phyloP scores from a whole-genome alignment of 108 stramenopile genomes.

The Asterionellopsis glacialis region DNA sequence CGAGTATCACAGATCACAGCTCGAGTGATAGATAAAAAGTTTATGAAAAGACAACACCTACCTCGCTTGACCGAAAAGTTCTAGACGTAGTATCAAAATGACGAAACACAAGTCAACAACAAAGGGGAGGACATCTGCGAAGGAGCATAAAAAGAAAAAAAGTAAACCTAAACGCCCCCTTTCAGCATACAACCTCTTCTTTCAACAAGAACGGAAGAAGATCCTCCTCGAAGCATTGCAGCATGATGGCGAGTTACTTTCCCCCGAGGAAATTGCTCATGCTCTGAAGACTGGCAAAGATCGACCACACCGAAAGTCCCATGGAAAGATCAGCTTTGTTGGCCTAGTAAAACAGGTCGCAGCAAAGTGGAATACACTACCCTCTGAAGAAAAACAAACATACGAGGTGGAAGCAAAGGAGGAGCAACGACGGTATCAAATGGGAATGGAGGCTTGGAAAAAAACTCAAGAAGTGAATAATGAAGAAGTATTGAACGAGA shows the following conservation, averaged over 20 bases:
- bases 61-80: too few relatives aligned
- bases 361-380: slow-evolving; percentile 46
- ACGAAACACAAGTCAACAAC: too few relatives aligned
- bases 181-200: slow-evolving; percentile 7
- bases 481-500: too few relatives aligned
- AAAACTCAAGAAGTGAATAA: slow-evolving; percentile 16
- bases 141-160: too few relatives aligned
- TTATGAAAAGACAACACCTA: too few relatives aligned
- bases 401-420: slow-evolving; percentile 33
- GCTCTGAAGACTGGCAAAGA: slow-evolving; percentile 8
- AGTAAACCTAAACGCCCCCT: slow-evolving; percentile 5
- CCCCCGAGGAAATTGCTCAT: neutral
- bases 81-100: too few relatives aligned
- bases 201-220: neutral
- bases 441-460: slow-evolving; percentile 30
- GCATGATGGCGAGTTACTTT: neutral
- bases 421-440: slow-evolving; percentile 39
- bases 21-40: too few relatives aligned
- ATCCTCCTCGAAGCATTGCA: neutral
- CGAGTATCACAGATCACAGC: too few relatives aligned
- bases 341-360: slow-evolving; percentile 64
- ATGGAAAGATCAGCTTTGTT: slow-evolving; percentile 78
- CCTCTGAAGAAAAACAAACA: slow-evolving; percentile 13
- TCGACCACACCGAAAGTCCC: slow-evolving; percentile 55
- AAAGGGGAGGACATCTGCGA: too few relatives aligned